These are phyloP conservation scores for Xylariaceae sp. DNA, from an alignment of 2,329 filamentous ascomycete genomes.

Conservation along the genomic window DNA sequence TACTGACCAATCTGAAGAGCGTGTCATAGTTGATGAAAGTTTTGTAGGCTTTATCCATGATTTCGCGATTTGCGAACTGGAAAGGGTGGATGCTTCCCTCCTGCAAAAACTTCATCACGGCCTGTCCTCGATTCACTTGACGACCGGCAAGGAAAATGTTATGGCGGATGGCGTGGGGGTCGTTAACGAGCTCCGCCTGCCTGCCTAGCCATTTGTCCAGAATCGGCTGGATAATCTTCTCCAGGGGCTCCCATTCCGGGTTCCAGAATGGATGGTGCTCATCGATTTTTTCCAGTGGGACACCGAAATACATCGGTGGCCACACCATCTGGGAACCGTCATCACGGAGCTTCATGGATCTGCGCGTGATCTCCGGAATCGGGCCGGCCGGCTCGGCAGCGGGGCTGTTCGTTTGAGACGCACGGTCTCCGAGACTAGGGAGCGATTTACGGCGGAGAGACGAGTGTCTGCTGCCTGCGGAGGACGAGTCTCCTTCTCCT, in stretches of 20 bases:
- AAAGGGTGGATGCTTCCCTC: conserved; percentile 52
- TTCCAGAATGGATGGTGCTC: conserved; percentile 54
- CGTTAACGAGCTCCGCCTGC: conserved; percentile 33
- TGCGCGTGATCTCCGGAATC: conserved; percentile 42
- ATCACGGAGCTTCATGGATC: conserved; percentile 44
- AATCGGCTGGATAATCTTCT: conserved; percentile 40
- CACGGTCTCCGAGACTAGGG: conserved; percentile 28
- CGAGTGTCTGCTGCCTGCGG: conserved; percentile 28
- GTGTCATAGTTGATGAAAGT: conserved; percentile 52
- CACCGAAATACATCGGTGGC: conserved; percentile 50
- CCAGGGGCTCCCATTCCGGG: conserved; percentile 46
- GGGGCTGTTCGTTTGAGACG: conserved; percentile 24
- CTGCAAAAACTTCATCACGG: conserved; percentile 50
- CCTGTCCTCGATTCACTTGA: conserved; percentile 52
- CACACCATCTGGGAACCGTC: conserved; percentile 48
- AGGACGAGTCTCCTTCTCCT: conserved; percentile 22
- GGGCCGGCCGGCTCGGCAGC: conserved; percentile 13
- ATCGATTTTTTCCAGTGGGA: conserved; percentile 50
- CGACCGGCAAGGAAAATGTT: conserved; percentile 52
- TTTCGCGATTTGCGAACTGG: conserved; percentile 52
- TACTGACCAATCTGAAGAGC: conserved; percentile 51
- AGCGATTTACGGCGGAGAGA: conserved; percentile 31
- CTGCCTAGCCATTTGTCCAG: conserved; percentile 48
- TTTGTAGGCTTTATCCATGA: conserved; percentile 41
- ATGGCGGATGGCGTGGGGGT: conserved; percentile 30